phyloP scores from a whole-genome alignment of 441 rosid genomes.

The Daphne laureola region DNA sequence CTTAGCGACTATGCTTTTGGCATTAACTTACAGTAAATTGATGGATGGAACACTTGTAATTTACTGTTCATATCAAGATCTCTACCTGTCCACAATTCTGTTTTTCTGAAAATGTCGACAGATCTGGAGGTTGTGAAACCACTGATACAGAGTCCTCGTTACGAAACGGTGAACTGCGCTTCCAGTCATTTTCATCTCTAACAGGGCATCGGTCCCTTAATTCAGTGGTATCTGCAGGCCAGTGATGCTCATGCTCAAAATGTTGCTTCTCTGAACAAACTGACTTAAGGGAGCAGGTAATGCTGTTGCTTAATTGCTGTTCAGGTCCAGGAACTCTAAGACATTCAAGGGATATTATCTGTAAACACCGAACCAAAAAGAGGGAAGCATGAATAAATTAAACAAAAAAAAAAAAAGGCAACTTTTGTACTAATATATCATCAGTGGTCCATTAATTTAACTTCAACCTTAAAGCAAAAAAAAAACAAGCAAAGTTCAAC shows the following conservation, averaged over 20 bases:
- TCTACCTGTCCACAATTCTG: constrained; percentile 36
- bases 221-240: constrained; percentile 21
- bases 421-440: constrained; percentile 13
- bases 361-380: constrained; percentile 15
- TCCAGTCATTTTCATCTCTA: constrained; percentile 18
- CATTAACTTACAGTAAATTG: neutral
- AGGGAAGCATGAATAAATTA: neutral
- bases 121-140: constrained; percentile 19
- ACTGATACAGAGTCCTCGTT: constrained; percentile 16
- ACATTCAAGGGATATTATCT: constrained; percentile 39
- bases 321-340: constrained; percentile 25
- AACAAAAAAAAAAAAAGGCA: neutral
- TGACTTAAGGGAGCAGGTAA: constrained; percentile 39
- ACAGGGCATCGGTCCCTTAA: constrained; percentile 44
- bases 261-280: constrained; percentile 28
- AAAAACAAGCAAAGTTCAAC: constrained; percentile 5
- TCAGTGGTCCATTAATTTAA: neutral
- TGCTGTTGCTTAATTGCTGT: constrained; percentile 17
- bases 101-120: constrained; percentile 14
- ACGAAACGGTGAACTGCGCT: constrained; percentile 19
- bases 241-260: constrained; percentile 24
- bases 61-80: constrained; percentile 10
- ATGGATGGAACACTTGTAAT: constrained; percentile 7
- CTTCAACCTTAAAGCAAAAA: constrained; percentile 15
- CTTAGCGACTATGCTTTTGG: neutral